These are phyloP conservation scores for Stagonosporopsis chrysanthemi DNA, from an alignment of 2,329 filamentous ascomycete genomes.

Conservation along the genomic window DNA sequence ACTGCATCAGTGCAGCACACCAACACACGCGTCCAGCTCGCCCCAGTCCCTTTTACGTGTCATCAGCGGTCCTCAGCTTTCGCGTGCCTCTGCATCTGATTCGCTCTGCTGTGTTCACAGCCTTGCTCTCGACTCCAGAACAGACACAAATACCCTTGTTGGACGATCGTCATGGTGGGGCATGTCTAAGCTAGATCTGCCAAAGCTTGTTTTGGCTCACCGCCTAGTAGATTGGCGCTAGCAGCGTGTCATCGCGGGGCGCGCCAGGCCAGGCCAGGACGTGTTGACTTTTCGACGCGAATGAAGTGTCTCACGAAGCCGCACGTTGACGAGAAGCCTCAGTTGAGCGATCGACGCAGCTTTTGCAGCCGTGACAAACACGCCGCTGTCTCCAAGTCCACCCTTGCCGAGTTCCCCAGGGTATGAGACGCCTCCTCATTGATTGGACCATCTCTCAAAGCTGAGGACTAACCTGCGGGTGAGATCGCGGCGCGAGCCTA, in stretches of 20 bases:
- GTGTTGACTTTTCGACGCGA: too few relatives aligned
- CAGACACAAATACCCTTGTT: conserved; percentile 11
- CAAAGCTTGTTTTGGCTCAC: conserved; percentile 28
- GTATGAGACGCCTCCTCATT: neutral
- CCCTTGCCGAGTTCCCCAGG: neutral
- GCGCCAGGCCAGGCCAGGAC: conserved; percentile 4
- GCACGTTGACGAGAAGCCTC: neutral
- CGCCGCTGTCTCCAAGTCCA: neutral
- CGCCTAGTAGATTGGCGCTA: conserved; percentile 2
- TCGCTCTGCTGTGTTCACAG: neutral
- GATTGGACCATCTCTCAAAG: conserved; percentile 14
- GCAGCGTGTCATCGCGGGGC: conserved; percentile 7
- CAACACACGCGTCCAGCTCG: conserved; percentile 14
- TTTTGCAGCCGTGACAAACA: neutral
- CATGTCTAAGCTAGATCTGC: conserved; percentile 25
- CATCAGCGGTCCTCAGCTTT: neutral
- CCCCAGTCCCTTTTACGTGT: conserved; percentile 15
- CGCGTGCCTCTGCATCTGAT: neutral
- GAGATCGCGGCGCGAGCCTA: conserved; percentile 21
- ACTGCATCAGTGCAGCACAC: conserved; percentile 15
- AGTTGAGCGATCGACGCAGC: neutral
- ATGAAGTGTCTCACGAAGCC: neutral
- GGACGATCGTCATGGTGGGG: conserved; percentile 23
- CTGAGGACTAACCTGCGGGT: conserved; percentile 15
- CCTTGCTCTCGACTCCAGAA: neutral